A percentile compares a stretch with the other conserved stretches of the same genome.
Evolutionary conservation across 108 stramenopile species (phyloP).

Genomic region (Skeletonema costatum): DNA sequence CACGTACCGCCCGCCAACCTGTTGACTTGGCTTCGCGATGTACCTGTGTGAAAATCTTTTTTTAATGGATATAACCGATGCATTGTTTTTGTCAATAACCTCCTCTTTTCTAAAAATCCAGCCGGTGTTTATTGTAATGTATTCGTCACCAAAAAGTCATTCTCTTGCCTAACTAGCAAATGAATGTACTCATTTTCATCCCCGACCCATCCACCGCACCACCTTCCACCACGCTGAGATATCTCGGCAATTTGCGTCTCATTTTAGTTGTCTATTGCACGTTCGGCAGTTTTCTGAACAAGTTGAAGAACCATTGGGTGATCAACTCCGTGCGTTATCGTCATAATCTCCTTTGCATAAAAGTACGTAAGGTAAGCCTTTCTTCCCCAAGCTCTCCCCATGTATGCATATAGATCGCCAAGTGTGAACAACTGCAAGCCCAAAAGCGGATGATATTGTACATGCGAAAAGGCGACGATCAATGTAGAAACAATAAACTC

Average conservation of each 20-base stretch:
- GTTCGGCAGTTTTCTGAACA: background rate
- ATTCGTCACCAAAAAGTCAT: too few species aligned
- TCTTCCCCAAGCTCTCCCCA: background rate
- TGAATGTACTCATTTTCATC: too few species aligned
- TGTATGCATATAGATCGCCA: slow-evolving; percentile 49
- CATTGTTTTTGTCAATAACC: too few species aligned
- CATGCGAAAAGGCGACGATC: slow-evolving; percentile 39
- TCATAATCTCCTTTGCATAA: slow-evolving; percentile 31
- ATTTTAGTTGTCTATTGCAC: background rate
- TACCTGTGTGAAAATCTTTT: too few species aligned
- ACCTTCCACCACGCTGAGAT: too few species aligned
- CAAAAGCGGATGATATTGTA: slow-evolving; percentile 55
- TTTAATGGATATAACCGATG: too few species aligned
- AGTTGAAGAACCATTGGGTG: slow-evolving; percentile 12
- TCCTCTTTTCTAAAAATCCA: too few species aligned
- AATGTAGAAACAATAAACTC: slow-evolving; percentile 55
- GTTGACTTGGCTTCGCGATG: too few species aligned
- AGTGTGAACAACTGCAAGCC: slow-evolving; percentile 70
- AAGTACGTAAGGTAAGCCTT: slow-evolving; percentile 25
- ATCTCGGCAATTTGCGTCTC: too few species aligned
- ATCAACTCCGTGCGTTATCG: slow-evolving; percentile 22
- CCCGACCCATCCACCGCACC: too few species aligned
- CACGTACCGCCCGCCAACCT: background rate
- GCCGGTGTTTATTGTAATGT: too few species aligned
- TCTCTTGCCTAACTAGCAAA: too few species aligned